Evolutionary conservation across 2,329 filamentous ascomycete species (phyloP).

Genomic region (Aspergillus thermomutatus): DNA sequence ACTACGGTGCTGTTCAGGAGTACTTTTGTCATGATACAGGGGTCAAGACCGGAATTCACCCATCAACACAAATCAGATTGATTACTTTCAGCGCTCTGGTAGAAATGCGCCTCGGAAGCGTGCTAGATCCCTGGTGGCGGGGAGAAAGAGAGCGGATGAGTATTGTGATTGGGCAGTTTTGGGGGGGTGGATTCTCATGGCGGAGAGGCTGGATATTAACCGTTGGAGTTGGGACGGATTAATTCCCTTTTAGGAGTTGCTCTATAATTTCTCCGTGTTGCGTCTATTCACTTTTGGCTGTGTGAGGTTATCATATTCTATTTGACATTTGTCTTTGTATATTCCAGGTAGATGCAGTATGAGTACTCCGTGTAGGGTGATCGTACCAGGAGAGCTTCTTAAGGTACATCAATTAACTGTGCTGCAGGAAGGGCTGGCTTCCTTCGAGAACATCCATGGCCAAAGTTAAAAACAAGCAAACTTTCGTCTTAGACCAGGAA

Average conservation of each 20-base stretch:
- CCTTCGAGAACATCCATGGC: slow-evolving; percentile 8
- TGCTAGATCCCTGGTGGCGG: not conserved
- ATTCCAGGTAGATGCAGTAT: not conserved
- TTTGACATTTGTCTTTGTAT: not conserved
- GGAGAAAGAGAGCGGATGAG: not conserved
- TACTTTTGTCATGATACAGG: no score
- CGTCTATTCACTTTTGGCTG: not conserved
- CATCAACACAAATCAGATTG: not conserved
- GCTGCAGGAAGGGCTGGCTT: not conserved
- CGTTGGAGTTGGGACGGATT: not conserved
- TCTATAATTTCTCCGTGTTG: not conserved
- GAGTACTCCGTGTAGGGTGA: not conserved
- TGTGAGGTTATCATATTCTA: no score
- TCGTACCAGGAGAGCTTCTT: no score
- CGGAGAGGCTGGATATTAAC: not conserved
- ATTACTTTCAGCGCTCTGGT: not conserved
- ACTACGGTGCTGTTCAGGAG: no score
- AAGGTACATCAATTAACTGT: not conserved
- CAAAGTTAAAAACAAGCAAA: slow-evolving; percentile 4
- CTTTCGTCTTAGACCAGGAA: not conserved
- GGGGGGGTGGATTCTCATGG: no score
- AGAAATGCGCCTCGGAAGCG: not conserved
- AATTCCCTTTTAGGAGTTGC: not conserved
- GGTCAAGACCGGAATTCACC: not conserved
- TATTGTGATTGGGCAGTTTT: not conserved